Evolutionary conservation across 2,329 filamentous ascomycete species (phyloP).

Genomic region (Fusarium decemcellulare): DNA sequence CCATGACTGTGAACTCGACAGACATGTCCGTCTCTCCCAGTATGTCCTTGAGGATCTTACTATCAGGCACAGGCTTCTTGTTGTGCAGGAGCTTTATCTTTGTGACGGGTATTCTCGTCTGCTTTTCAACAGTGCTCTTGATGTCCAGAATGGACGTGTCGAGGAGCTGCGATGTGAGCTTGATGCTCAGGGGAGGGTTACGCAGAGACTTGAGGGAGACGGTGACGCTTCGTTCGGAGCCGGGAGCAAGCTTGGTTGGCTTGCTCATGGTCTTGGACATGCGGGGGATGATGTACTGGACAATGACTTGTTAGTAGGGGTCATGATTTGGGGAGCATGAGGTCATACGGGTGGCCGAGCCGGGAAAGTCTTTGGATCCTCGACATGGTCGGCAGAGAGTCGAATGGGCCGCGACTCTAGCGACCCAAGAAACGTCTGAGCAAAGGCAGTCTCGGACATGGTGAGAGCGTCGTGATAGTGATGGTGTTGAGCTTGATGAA

Average conservation of each 20-base stretch:
- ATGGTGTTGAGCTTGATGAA: conserved; percentile 23
- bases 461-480: conserved; percentile 38
- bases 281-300: conserved; percentile 79
- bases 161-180: conserved; percentile 72
- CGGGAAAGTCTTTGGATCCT: conserved; percentile 85
- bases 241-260: conserved; percentile 63
- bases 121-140: conserved; percentile 76
- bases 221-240: conserved; percentile 66
- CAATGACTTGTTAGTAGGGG: conserved; percentile 15
- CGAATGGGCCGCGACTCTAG: conserved; percentile 86
- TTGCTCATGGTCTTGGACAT: conserved; percentile 71
- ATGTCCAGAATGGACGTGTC: conserved; percentile 85
- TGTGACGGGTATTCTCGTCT: conserved; percentile 75
- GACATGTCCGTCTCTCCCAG: conserved; percentile 64
- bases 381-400: conserved; percentile 90
- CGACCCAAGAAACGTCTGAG: conserved; percentile 84
- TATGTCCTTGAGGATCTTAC: conserved; percentile 83
- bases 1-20: conserved; percentile 89
- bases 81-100: conserved; percentile 90
- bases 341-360: conserved; percentile 78
- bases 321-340: not conserved
- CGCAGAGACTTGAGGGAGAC: conserved; percentile 83
- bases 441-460: conserved; percentile 90
- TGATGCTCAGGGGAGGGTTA: conserved; percentile 78
- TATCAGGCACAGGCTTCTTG: conserved; percentile 87